These are phyloP conservation scores for Cutaneotrichosporon spelunceum DNA, from an alignment of 1,284 basidiomycete species.

Conservation along the genomic window DNA sequence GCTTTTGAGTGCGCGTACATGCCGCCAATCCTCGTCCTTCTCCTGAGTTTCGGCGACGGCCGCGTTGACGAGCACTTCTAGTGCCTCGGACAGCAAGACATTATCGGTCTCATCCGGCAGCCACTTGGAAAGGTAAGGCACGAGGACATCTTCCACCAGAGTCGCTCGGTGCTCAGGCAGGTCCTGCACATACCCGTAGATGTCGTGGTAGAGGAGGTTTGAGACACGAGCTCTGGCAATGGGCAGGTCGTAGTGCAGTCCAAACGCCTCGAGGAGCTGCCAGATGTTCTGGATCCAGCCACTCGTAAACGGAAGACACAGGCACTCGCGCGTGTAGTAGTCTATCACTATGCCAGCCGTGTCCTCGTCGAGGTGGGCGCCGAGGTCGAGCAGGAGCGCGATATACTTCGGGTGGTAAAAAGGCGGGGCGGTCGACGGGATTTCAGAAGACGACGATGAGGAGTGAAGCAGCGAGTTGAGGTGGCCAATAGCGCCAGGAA, in stretches of 20 bases:
- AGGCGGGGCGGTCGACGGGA: neutral
- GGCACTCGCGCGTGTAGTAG: conserved; percentile 51
- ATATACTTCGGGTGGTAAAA: conserved; percentile 49
- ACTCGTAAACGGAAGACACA: conserved; percentile 53
- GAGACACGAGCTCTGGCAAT: conserved; percentile 41
- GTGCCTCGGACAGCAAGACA: conserved; percentile 41
- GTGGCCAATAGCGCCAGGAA: conserved; percentile 39
- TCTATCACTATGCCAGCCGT: conserved; percentile 52
- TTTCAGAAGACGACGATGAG: neutral
- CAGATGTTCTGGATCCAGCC: conserved; percentile 55
- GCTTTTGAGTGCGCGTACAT: conserved; percentile 24
- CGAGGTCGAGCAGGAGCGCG: conserved; percentile 49
- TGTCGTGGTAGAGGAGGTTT: conserved; percentile 48
- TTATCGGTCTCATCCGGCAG: conserved; percentile 48
- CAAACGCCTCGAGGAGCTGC: conserved; percentile 52
- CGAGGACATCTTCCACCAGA: conserved; percentile 49
- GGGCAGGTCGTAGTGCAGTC: conserved; percentile 31
- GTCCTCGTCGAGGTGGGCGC: conserved; percentile 48
- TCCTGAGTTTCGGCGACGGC: conserved; percentile 52
- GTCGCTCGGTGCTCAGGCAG: conserved; percentile 46
- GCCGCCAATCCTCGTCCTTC: conserved; percentile 42
- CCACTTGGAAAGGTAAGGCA: conserved; percentile 52
- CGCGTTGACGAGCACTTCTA: conserved; percentile 46
- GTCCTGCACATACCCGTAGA: conserved; percentile 52
- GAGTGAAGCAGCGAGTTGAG: conserved; percentile 32